phyloP scores from a whole-genome alignment of 768 basidiomycete species.

The Strobilomyces dryophilus region DNA sequence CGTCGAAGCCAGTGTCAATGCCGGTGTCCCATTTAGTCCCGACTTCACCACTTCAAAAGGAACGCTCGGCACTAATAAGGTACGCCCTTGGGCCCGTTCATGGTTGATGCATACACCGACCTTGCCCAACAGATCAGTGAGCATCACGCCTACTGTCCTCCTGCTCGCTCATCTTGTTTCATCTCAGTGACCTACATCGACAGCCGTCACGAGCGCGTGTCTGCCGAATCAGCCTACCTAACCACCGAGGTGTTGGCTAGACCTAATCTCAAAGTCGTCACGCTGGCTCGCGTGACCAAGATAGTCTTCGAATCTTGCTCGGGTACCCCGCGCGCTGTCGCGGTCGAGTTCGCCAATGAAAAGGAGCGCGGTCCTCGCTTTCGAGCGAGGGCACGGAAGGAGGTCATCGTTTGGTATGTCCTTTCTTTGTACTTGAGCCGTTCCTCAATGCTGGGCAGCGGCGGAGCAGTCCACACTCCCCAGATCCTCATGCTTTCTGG shows the following conservation, averaged over 20 bases:
- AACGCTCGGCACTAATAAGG: slow-evolving; percentile 58
- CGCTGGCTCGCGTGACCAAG: slow-evolving; percentile 52
- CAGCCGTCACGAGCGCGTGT: slow-evolving; percentile 47
- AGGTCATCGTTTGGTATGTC: slow-evolving; percentile 58
- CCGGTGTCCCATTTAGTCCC: slow-evolving; percentile 47
- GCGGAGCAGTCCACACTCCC: slow-evolving; percentile 61
- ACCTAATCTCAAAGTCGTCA: slow-evolving; percentile 60
- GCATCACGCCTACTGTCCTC: slow-evolving; percentile 1
- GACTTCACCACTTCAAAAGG: slow-evolving; percentile 58
- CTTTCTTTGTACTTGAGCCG: not conserved
- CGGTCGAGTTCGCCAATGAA: slow-evolving; percentile 54
- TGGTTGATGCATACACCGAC: not conserved
- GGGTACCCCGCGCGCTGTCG: slow-evolving; percentile 45
- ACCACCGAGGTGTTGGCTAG: slow-evolving; percentile 59
- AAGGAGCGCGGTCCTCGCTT: slow-evolving; percentile 29
- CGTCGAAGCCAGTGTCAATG: slow-evolving; percentile 46
- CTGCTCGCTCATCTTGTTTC: slow-evolving; percentile 3
- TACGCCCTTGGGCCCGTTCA: slow-evolving; percentile 26
- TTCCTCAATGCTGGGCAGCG: slow-evolving; percentile 32
- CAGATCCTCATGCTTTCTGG: slow-evolving; percentile 73
- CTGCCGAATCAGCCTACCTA: slow-evolving; percentile 64
- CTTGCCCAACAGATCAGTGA: slow-evolving; percentile 38
- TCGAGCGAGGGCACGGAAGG: slow-evolving; percentile 47
- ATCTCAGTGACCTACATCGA: slow-evolving; percentile 68
- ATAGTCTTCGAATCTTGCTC: slow-evolving; percentile 48